Evolutionary conservation across 106 monocot species (phyloP), one percentile per base, ranked within the genome.

Genomic region (Dioscorea zingiberensis): DNA sequence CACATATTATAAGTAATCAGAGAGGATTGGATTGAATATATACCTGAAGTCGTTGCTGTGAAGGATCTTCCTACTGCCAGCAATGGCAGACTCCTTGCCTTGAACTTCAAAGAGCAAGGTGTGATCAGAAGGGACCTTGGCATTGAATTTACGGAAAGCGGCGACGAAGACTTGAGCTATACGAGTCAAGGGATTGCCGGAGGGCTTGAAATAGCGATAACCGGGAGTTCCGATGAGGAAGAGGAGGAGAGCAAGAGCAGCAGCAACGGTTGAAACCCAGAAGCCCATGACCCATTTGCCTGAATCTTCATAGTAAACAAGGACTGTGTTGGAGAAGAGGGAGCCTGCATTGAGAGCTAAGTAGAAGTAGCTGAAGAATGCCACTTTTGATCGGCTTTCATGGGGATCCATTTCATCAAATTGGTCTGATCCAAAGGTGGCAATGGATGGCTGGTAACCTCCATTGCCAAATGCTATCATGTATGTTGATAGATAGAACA

Each of bases 351-450:
- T 93, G 22, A 93, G 82, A 24, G 88, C 93, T 22, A 88, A 59
- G 77, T 88, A 93, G 76, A 93, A 93, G 74, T 80, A 93, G 75
- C 88, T 93, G 76, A 93, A 93, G 85, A 93, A 88, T 27, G 90
- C 69, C 0, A 70, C 51, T 63, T 86, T 90, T 14, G 83, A 86
- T 9, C 72, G 47, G 13, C 25, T 64, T 67, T 90, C 90, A 0
- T 3, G 21, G 18, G 78, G 83, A 29, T 90, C 86, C 22, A 55
- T 73, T 58, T 86, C 90, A 45, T 90, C 86, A 22, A 86, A 90
- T 56, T 90, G 90, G 60, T 90, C 90, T 0, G 83, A 72, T 1
- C 90, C 85, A 25, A 90, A 74, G 0, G 86, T 86, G 0, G 90
- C 90, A 8, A 90, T 78, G 0, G 72, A 66, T 0, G 90, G 90